Evolutionary conservation across 805 yeast species (phyloP).

Genomic region (Ogataea glucozyma): DNA sequence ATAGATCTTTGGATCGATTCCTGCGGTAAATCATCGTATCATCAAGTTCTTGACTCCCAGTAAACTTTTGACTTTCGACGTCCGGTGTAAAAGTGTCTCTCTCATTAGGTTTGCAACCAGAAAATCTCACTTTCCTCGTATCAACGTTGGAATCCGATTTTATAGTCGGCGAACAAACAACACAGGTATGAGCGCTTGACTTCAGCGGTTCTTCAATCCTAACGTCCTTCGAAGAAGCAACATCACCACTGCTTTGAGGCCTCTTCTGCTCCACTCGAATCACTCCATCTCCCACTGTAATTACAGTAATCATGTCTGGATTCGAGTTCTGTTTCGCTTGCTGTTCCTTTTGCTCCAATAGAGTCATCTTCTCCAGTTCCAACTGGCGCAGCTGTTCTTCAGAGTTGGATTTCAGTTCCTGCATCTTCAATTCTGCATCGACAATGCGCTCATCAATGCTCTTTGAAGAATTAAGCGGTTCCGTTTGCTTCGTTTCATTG

Average conservation of each 20-base stretch:
- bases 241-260: slow-evolving; percentile 5
- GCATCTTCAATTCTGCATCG: slow-evolving; percentile 12
- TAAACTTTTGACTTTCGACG: background rate
- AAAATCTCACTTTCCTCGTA: slow-evolving; percentile 3
- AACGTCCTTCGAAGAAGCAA: background rate
- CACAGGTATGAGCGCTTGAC: slow-evolving; percentile 4
- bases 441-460: slow-evolving; percentile 13
- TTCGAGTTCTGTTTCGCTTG: background rate
- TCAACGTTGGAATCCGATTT: background rate
- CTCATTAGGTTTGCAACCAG: background rate
- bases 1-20: slow-evolving; percentile 10
- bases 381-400: slow-evolving; percentile 12
- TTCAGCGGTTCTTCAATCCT: background rate
- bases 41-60: slow-evolving; percentile 4
- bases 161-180: slow-evolving; percentile 13
- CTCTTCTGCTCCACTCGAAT: slow-evolving; percentile 20
- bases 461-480: background rate
- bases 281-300: slow-evolving; percentile 20
- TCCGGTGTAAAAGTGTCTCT: no score
- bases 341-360: slow-evolving; percentile 8
- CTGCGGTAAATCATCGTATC: slow-evolving; percentile 17
- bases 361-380: slow-evolving; percentile 11
- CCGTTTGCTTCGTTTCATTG: no score
- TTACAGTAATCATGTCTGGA: slow-evolving; percentile 14
- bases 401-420: slow-evolving; percentile 9